Evolutionary conservation across 176 grass and related monocot species (phyloP).

Genomic region (Eleusine indica): DNA sequence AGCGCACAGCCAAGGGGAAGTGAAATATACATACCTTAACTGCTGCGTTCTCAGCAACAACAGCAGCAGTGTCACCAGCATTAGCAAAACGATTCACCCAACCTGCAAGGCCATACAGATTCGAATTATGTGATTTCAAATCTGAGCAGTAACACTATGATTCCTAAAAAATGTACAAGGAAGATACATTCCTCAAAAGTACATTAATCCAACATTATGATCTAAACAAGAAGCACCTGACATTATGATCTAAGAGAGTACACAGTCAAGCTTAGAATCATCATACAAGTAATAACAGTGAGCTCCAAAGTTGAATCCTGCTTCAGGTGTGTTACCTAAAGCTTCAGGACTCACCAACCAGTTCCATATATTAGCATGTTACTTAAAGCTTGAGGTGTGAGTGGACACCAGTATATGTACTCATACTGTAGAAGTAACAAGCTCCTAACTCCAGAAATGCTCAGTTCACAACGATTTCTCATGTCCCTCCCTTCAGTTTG

Average conservation of each 20-base stretch:
- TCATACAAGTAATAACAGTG: neutral
- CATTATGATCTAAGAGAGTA: neutral
- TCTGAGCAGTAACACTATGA: conserved; percentile 1
- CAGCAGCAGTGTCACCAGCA: conserved; percentile 85
- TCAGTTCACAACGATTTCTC: neutral
- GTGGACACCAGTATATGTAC: conserved; percentile 5
- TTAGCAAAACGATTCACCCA: conserved; percentile 99
- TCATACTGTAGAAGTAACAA: conserved; percentile 8
- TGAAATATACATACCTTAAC: conserved; percentile 58
- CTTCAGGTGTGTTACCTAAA: neutral
- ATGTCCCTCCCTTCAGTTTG: neutral
- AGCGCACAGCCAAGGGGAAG: neutral
- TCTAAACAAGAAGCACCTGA: neutral
- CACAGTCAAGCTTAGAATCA: neutral
- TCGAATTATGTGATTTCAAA: conserved; percentile 31
- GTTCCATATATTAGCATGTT: conserved; percentile 1
- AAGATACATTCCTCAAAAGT: neutral
- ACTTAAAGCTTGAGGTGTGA: neutral
- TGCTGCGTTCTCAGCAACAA: conserved; percentile 88
- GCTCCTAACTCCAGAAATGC: neutral
- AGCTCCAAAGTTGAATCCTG: conserved; percentile 13
- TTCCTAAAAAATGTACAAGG: no score
- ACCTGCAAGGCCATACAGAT: conserved; percentile 52
- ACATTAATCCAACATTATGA: neutral
- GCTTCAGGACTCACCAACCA: neutral